These are phyloP conservation scores for Streptanthus diversifolius DNA, from an alignment of 345 rosid genomes.

Conservation along the genomic window DNA sequence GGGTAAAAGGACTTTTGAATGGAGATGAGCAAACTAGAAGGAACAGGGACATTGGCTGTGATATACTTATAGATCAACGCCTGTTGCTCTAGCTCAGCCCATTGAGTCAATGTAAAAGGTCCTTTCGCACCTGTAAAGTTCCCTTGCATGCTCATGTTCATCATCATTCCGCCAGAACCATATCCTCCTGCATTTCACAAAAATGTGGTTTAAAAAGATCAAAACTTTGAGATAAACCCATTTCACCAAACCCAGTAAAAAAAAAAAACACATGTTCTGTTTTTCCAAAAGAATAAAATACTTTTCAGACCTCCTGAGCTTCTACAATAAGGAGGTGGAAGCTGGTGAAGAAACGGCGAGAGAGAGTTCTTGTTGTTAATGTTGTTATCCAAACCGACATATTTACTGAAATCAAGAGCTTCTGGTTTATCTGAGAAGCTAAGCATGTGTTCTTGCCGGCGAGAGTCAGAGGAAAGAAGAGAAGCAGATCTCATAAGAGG, in stretches of 20 bases:
- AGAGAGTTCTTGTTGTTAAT: constrained; percentile 26
- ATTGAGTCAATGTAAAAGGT: constrained; percentile 59
- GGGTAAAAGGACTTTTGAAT: constrained; percentile 49
- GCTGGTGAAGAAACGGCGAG: constrained; percentile 29
- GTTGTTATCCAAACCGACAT: constrained; percentile 29
- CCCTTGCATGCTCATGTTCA: constrained; percentile 57
- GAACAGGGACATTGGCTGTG: constrained; percentile 54
- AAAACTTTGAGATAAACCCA: constrained; percentile 4
- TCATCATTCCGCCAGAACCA: constrained; percentile 49
- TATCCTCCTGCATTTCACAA: constrained; percentile 26
- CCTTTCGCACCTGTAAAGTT: constrained; percentile 41
- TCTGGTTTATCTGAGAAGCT: constrained; percentile 54
- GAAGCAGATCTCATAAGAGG: constrained; percentile 54
- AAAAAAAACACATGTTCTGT: constrained; percentile 3
- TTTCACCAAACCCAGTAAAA: constrained; percentile 11
- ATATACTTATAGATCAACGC: constrained; percentile 74
- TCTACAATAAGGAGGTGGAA: constrained; percentile 35
- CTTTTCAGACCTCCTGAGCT: constrained; percentile 45
- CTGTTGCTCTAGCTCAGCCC: constrained; percentile 70
- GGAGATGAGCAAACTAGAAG: constrained; percentile 59
- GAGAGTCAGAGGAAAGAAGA: constrained; percentile 29
- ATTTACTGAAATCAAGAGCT: constrained; percentile 31
- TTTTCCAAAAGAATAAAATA: neutral
- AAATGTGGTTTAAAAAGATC: neutral
- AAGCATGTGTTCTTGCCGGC: constrained; percentile 47